Base-by-base conservation (phyloP, 2,329 filamentous ascomycete genomes). In the Xylaria sp. region DNA sequence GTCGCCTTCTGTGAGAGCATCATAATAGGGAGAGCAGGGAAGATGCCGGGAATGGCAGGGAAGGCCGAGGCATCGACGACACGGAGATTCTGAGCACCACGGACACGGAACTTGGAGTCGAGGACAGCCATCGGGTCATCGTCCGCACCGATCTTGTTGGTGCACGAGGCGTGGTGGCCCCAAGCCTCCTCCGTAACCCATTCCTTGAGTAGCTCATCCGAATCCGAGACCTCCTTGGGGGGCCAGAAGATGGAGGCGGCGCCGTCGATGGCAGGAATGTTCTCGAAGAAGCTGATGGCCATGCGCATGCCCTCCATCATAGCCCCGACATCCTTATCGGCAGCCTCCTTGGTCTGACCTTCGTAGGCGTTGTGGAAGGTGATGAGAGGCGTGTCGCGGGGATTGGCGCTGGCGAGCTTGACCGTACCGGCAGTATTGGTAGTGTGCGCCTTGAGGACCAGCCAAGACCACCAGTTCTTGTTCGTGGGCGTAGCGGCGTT, bases 331-430 rank as follows among this genome's bases (percentile, higher is more conserved):
- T 83, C 78, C 37, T 77, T 74, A 0, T 72, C 72, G 2, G 76
- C 74, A 5, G 81, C 80, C 19, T 78, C 75, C 18, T 69, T 74
- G 18, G 59, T 47, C 54, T 58, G 44, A 10, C 82, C 81, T 0
- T 78, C 76, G 55, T 79, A 77, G 72, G 83, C 86, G 71, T 80
- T 87, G 71, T 84, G 83, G 75, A 86, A 88, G 54, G 76, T 75
- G 64, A 90, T 87, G 4, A 80, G 71, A 0, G 88, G 88, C 2
- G 78, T 75, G 57, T 89, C 86, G 0, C 83, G 80, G 0, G 88
- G 87, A 68, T 90, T 81, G 0, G 80, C 73, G 0, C 83, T 86
- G 13, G 76, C 76, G 4, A 91, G 80, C 2, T 72, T 79, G 3
- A 91, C 86, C 1, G 79, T 81, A 7, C 88, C 88, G 4, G 80